A percentile compares a stretch with the other conserved stretches of the same genome.
Evolutionary conservation across 306 rosid species (phyloP).

Genomic region (Ammopiptanthus mongolicus): DNA sequence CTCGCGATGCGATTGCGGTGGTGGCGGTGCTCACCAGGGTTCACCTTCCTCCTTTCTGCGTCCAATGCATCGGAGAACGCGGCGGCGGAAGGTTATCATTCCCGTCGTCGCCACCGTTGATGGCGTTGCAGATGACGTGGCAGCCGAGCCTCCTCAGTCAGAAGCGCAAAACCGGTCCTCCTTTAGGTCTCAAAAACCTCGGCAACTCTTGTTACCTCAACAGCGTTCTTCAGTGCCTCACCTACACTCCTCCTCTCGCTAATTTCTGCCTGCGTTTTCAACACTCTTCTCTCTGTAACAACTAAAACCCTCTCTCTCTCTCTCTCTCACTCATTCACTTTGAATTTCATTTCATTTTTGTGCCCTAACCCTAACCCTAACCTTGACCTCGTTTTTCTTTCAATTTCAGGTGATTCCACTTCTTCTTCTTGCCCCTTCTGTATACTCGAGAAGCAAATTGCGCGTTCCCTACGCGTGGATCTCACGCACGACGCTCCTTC

Average conservation of each 20-base stretch:
- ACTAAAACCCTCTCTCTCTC: neutral
- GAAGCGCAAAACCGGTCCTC: conserved; percentile 74
- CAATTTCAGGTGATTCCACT: conserved; percentile 62
- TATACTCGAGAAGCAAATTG: conserved; percentile 76
- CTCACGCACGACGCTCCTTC: conserved; percentile 60
- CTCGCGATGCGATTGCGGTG: conserved; percentile 65
- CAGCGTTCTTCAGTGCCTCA: conserved; percentile 99
- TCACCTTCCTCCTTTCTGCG: conserved; percentile 25
- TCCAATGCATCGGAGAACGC: conserved; percentile 57
- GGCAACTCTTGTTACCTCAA: conserved; percentile 99
- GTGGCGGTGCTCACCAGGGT: conserved; percentile 32
- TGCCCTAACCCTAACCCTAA: neutral
- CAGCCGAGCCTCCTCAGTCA: conserved; percentile 86
- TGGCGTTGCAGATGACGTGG: conserved; percentile 99
- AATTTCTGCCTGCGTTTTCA: conserved; percentile 88
- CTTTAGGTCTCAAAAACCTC: conserved; percentile 85
- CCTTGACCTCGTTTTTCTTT: neutral
- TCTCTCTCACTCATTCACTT: neutral
- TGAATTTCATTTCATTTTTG: neutral
- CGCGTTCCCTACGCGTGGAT: conserved; percentile 65
- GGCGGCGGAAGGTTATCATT: neutral
- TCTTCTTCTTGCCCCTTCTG: conserved; percentile 76
- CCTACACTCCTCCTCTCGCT: conserved; percentile 99
- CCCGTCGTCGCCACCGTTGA: conserved; percentile 53
- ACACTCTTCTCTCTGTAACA: conserved; percentile 70